Percentiles rank a stretch among this genome's conserved stretches.
phyloP scores from a whole-genome alignment of 2,329 filamentous ascomycete genomes.

The Blastomyces parvus region DNA sequence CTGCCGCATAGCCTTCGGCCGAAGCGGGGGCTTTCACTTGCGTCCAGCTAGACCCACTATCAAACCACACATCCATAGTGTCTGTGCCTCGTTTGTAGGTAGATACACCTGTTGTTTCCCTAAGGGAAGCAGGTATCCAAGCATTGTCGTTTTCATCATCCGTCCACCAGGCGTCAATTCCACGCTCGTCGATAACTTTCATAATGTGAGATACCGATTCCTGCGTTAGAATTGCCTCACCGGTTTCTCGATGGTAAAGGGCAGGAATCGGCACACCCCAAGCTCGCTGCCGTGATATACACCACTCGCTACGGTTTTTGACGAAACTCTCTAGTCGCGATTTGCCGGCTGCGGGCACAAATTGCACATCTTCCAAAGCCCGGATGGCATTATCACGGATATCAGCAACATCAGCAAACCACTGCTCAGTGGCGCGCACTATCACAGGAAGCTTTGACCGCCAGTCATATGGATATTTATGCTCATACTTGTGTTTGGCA shows the following conservation, averaged over 20 bases:
- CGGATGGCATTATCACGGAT: constrained; percentile 67
- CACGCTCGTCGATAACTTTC: constrained; percentile 61
- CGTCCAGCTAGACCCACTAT: constrained; percentile 91
- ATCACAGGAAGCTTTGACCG: constrained; percentile 88
- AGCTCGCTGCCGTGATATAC: constrained; percentile 86
- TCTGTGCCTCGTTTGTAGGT: constrained; percentile 69
- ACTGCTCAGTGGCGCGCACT: constrained; percentile 85
- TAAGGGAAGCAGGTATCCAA: constrained; percentile 63
- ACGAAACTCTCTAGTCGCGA: constrained; percentile 76
- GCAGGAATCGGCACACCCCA: constrained; percentile 97
- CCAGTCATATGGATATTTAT: constrained; percentile 99
- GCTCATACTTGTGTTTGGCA: constrained; percentile 59
- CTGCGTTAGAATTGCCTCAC: constrained; percentile 67
- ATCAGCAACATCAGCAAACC: constrained; percentile 85
- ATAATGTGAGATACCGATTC: constrained; percentile 80
- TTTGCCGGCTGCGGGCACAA: constrained; percentile 66
- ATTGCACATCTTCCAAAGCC: constrained; percentile 61
- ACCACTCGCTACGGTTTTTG: constrained; percentile 86
- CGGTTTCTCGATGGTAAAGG: constrained; percentile 60
- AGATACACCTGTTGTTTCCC: constrained; percentile 28
- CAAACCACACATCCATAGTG: constrained; percentile 99
- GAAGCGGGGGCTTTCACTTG: constrained; percentile 33
- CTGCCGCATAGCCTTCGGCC: constrained; percentile 43
- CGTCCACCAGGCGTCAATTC: constrained; percentile 91
- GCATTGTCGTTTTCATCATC: constrained; percentile 63